A percentile compares a stretch with the other conserved stretches of the same genome.
Conservation (phyloP, 495 filamentous ascomycete genomes). For the Penicillium nucicola region DNA sequence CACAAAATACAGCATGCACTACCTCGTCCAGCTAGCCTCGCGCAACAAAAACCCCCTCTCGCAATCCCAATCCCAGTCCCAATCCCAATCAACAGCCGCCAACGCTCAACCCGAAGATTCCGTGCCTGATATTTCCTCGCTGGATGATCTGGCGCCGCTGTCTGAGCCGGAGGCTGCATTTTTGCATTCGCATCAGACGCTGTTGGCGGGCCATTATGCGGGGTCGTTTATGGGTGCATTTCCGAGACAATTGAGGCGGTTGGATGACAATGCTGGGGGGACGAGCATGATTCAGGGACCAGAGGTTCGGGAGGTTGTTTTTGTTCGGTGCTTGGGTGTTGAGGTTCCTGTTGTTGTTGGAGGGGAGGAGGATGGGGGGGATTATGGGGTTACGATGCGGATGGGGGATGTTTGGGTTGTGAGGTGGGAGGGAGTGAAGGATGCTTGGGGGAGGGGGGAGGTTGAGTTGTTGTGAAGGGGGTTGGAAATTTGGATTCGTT, state of each 20-base stretch:
- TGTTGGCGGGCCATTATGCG: constrained; percentile 78
- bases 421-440: constrained; percentile 78
- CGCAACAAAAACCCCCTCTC: constrained; percentile 60
- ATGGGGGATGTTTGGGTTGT: constrained; percentile 86
- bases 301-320: constrained; percentile 77
- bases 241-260: constrained; percentile 66
- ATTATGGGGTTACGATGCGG: constrained; percentile 55
- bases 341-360: constrained; percentile 52
- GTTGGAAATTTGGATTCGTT: too few relatives aligned
- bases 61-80: constrained; percentile 55
- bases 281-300: constrained; percentile 90
- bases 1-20: constrained; percentile 43
- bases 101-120: constrained; percentile 32
- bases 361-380: constrained; percentile 54
- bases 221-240: constrained; percentile 79
- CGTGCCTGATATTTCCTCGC: constrained; percentile 35
- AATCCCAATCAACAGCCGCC: constrained; percentile 19
- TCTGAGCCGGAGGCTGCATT: constrained; percentile 74
- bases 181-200: constrained; percentile 72
- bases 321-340: constrained; percentile 69
- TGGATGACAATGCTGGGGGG: constrained; percentile 88
- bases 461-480: constrained; percentile 73
- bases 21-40: constrained; percentile 34
- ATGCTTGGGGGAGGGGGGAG: constrained; percentile 66
- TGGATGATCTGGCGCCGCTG: constrained; percentile 48